Conservation (phyloP, 1,284 basidiomycete species). For the Erythrobasidium hasegawianum region DNA sequence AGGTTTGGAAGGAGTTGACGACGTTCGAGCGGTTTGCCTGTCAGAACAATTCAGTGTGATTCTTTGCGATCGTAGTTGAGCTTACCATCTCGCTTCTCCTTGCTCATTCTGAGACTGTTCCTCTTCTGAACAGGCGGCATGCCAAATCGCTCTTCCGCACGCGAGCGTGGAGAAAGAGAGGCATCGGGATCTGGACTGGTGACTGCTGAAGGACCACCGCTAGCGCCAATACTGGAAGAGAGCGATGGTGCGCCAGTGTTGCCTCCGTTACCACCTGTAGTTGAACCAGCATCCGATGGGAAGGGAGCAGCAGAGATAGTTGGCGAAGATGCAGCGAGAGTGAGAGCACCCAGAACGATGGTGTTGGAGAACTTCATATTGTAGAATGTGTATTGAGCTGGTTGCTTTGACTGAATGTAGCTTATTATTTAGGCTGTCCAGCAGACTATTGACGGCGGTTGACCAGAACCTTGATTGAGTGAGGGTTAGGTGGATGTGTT, state of each 20-base stretch:
- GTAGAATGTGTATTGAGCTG: not conserved
- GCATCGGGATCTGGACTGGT: conserved; percentile 15
- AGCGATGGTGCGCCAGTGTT: conserved; percentile 3
- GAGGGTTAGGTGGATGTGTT: too few relatives aligned
- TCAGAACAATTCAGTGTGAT: too few relatives aligned
- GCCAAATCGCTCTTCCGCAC: not conserved
- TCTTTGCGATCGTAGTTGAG: too few relatives aligned
- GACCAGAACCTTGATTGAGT: too few relatives aligned
- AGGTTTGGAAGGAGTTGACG: not conserved
- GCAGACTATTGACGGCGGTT: not conserved
- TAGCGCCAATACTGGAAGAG: not conserved
- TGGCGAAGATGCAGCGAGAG: conserved; percentile 16
- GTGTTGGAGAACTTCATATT: conserved; percentile 22
- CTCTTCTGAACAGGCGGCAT: not conserved
- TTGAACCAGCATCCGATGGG: conserved; percentile 8
- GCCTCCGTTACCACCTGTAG: not conserved
- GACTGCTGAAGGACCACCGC: not conserved
- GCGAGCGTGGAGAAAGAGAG: conserved; percentile 2
- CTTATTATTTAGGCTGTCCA: not conserved
- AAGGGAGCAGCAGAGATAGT: conserved; percentile 27
- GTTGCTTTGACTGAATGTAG: not conserved
- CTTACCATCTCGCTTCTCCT: conserved; percentile 1
- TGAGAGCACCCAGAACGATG: conserved; percentile 15
- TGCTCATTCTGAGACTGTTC: conserved; percentile 5
- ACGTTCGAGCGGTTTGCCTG: not conserved